phyloP scores from a whole-genome alignment of 2,329 filamentous ascomycete genomes.

The Diaporthe helianthi region DNA sequence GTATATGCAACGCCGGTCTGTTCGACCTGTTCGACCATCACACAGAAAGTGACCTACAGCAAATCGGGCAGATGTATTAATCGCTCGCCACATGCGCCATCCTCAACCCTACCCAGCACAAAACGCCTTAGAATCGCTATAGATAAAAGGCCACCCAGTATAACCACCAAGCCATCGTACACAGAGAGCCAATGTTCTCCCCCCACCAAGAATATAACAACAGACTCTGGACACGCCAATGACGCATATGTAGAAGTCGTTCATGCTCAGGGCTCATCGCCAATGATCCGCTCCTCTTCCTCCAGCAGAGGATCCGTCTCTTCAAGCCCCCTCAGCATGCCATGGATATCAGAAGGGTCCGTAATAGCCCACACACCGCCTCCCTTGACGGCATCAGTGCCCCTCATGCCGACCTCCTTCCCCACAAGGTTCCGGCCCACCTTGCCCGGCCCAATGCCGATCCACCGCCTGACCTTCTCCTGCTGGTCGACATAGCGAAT shows the following conservation, averaged over 20 bases:
- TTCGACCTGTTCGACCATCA: too few relatives aligned
- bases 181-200: neutral
- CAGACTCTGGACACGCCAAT: neutral
- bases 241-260: neutral
- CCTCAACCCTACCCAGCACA: neutral
- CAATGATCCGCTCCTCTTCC: conserved; percentile 49
- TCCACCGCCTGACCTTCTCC: conserved; percentile 80
- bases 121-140: neutral
- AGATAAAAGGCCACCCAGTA: neutral
- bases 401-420: conserved; percentile 90
- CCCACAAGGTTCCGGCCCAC: conserved; percentile 92
- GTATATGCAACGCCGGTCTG: too few relatives aligned
- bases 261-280: conserved; percentile 26
- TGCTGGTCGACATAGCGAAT: conserved; percentile 89
- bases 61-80: neutral
- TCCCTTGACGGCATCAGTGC: conserved; percentile 79
- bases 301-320: conserved; percentile 64
- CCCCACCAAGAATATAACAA: neutral
- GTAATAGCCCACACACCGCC: conserved; percentile 94
- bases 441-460: conserved; percentile 92
- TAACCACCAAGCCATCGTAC: neutral
- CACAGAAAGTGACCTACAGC: neutral
- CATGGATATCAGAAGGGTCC: conserved; percentile 77
- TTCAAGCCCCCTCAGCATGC: conserved; percentile 69
- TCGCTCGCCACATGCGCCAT: conserved; percentile 7